Conservation (phyloP, 345 rosid genomes). For the Microcos paniculata region DNA sequence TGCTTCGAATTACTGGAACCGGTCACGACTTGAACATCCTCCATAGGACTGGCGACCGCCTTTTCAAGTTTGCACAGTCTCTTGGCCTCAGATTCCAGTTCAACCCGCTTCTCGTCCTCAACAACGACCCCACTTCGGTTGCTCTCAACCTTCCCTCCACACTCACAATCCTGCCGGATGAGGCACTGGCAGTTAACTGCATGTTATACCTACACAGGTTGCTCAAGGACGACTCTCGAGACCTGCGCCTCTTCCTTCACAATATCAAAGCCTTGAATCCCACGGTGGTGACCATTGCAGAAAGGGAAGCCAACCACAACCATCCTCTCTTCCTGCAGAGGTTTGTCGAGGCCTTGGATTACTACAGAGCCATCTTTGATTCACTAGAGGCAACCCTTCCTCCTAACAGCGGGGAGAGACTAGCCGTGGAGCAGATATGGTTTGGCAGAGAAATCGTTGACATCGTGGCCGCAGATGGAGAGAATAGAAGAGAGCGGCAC, state of each 20-base stretch:
- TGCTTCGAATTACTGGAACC: conserved; percentile 81
- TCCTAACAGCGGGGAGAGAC: conserved; percentile 78
- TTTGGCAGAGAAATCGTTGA: conserved; percentile 81
- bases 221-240: conserved; percentile 47
- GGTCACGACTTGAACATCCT: conserved; percentile 62
- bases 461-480: conserved; percentile 67
- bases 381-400: conserved; percentile 94
- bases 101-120: conserved; percentile 61
- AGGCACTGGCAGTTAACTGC: conserved; percentile 77
- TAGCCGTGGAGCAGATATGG: conserved; percentile 82
- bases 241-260: conserved; percentile 52
- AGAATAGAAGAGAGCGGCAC: conserved; percentile 55
- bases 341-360: conserved; percentile 78
- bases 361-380: conserved; percentile 71
- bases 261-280: conserved; percentile 71
- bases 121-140: conserved; percentile 47
- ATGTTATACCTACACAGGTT: conserved; percentile 65
- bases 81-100: conserved; percentile 80
- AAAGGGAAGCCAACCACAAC: conserved; percentile 77
- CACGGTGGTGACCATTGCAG: conserved; percentile 73
- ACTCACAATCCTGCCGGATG: conserved; percentile 54
- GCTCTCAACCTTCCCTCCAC: conserved; percentile 45
- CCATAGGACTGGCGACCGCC: conserved; percentile 82
- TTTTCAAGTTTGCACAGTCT: conserved; percentile 71
- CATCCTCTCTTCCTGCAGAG: conserved; percentile 63